These are phyloP conservation scores for Mycena galericulata DNA, from an alignment of 768 basidiomycete species.

Conservation along the genomic window DNA sequence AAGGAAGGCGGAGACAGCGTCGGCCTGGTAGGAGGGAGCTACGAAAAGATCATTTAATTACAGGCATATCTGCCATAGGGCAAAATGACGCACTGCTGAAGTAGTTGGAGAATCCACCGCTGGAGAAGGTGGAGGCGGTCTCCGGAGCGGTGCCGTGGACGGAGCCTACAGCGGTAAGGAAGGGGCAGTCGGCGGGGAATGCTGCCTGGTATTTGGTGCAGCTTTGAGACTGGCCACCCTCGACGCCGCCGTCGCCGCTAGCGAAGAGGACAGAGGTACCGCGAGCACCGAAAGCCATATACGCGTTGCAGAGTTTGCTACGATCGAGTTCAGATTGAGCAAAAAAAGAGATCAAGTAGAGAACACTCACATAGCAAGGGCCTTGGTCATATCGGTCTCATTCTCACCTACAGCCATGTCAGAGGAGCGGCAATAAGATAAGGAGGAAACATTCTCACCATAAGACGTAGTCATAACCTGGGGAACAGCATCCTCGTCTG, in stretches of 20 bases:
- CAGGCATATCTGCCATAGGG: slow-evolving; percentile 38
- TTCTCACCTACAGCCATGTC: slow-evolving; percentile 33
- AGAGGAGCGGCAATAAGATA: too few relatives aligned
- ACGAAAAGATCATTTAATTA: background rate
- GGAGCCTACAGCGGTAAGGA: slow-evolving; percentile 30
- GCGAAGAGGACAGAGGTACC: slow-evolving; percentile 61
- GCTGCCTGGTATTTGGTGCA: slow-evolving; percentile 31
- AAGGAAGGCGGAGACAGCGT: slow-evolving; percentile 43
- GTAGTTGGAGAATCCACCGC: slow-evolving; percentile 33
- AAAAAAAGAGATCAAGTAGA: background rate
- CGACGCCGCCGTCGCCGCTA: slow-evolving; percentile 59
- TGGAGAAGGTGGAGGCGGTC: slow-evolving; percentile 29
- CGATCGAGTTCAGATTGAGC: background rate
- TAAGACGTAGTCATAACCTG: slow-evolving; percentile 73
- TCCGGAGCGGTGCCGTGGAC: slow-evolving; percentile 21
- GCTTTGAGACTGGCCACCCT: slow-evolving; percentile 25
- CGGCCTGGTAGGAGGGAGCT: slow-evolving; percentile 35
- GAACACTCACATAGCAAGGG: slow-evolving; percentile 19
- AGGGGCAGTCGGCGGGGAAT: slow-evolving; percentile 33
- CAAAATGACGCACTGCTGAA: slow-evolving; percentile 31
- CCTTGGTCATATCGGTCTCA: slow-evolving; percentile 58
- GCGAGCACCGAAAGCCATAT: slow-evolving; percentile 60
- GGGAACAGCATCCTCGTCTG: slow-evolving; percentile 59
- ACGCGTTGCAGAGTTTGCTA: slow-evolving; percentile 40
- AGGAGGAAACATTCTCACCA: slow-evolving; percentile 55